Conservation (phyloP, 345 rosid species). For the Garcia nutans region DNA sequence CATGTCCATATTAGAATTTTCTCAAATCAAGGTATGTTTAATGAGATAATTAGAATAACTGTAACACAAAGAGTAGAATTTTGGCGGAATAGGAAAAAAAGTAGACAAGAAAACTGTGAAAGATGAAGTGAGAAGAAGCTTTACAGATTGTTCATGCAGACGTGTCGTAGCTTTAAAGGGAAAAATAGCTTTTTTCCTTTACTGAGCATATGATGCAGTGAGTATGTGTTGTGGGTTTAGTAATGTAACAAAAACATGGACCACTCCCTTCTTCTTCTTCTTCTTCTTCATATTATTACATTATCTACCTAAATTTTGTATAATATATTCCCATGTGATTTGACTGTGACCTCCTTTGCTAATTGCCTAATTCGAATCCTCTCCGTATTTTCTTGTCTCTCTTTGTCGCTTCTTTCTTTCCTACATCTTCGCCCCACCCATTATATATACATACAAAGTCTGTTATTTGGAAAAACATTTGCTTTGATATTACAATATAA, state of each 20-base stretch:
- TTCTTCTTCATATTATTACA: no score
- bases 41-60: no score
- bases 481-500: no score
- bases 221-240: neutral
- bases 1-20: no score
- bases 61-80: no score
- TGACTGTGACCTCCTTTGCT: constrained; percentile 9
- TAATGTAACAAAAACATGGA: neutral
- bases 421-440: constrained; percentile 30
- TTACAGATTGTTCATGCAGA: constrained; percentile 21
- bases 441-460: neutral
- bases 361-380: no score
- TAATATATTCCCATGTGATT: constrained; percentile 22
- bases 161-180: constrained; percentile 13
- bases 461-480: no score
- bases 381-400: neutral
- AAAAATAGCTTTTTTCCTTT: constrained; percentile 3
- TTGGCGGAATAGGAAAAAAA: neutral
- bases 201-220: constrained; percentile 14
- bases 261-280: neutral
- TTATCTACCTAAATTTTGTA: neutral
- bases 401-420: constrained; percentile 4
- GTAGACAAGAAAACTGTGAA: neutral
- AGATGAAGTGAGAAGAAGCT: constrained; percentile 11
- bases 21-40: no score